Conservation (phyloP, 2,329 filamentous ascomycete species). For the Colletotrichum sp. region DNA sequence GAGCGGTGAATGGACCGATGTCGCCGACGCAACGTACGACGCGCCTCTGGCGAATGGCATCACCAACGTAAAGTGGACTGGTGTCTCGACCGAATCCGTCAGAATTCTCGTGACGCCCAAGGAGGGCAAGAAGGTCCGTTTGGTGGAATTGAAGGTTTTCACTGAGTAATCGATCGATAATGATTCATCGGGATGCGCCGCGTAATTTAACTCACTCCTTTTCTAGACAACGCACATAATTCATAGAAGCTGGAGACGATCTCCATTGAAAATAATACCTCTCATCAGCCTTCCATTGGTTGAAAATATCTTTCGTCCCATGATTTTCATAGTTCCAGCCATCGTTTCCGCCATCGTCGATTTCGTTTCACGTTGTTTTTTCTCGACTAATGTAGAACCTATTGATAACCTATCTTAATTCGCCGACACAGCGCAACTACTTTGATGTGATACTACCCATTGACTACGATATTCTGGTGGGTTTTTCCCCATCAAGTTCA, state of each 20-base stretch:
- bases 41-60: background rate
- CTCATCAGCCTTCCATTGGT: background rate
- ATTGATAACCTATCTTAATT: background rate
- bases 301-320: background rate
- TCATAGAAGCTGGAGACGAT: background rate
- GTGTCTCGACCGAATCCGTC: background rate
- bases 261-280: background rate
- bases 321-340: background rate
- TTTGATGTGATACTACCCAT: background rate
- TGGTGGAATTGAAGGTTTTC: conserved; percentile 5
- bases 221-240: background rate
- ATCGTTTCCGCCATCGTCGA: accelerated
- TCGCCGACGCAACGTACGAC: background rate
- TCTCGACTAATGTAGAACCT: background rate
- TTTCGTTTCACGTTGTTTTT: background rate
- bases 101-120: background rate
- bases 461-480: background rate
- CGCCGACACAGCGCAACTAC: background rate
- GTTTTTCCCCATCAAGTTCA: background rate
- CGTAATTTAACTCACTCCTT: background rate
- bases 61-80: conserved; percentile 4
- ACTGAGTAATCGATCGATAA: background rate
- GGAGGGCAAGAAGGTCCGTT: background rate
- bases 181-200: background rate
- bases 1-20: background rate